These are phyloP conservation scores for Stagonosporopsis chrysanthemi DNA, from an alignment of 2,329 filamentous ascomycete species.

Conservation along the genomic window DNA sequence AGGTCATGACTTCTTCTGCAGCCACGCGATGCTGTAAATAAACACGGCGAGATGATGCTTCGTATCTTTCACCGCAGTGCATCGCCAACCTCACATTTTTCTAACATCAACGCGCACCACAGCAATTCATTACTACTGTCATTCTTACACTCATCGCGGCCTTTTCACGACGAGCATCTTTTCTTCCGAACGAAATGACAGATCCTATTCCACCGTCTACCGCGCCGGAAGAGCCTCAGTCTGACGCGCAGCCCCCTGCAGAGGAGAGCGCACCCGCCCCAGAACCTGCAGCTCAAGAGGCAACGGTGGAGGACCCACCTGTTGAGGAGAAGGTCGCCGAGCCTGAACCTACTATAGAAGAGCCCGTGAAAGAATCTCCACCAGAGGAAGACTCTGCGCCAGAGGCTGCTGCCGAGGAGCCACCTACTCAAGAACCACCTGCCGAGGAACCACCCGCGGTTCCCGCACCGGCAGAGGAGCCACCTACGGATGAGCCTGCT, in stretches of 20 bases:
- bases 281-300: background rate
- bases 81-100: background rate
- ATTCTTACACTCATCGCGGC: slow-evolving; percentile 1
- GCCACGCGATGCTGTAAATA: slow-evolving; percentile 16
- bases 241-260: background rate
- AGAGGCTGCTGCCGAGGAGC: background rate
- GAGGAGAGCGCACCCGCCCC: background rate
- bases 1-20: slow-evolving; percentile 11
- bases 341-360: background rate
- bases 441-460: background rate
- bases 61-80: background rate
- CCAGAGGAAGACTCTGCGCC: background rate
- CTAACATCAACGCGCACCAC: background rate
- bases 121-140: slow-evolving; percentile 7
- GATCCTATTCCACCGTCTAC: slow-evolving; percentile 1
- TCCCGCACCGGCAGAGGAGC: background rate
- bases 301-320: background rate
- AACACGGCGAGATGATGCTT: background rate
- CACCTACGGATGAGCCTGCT: slow-evolving; percentile 1
- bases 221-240: background rate
- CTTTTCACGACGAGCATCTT: slow-evolving; percentile 5
- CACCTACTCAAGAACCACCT: background rate
- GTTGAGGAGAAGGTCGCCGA: background rate
- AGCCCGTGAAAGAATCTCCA: background rate
- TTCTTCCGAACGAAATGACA: slow-evolving; percentile 3